Evolutionary conservation across 176 grass and related monocot genomes (phyloP).

Genomic region (Phoenix roebelenii): DNA sequence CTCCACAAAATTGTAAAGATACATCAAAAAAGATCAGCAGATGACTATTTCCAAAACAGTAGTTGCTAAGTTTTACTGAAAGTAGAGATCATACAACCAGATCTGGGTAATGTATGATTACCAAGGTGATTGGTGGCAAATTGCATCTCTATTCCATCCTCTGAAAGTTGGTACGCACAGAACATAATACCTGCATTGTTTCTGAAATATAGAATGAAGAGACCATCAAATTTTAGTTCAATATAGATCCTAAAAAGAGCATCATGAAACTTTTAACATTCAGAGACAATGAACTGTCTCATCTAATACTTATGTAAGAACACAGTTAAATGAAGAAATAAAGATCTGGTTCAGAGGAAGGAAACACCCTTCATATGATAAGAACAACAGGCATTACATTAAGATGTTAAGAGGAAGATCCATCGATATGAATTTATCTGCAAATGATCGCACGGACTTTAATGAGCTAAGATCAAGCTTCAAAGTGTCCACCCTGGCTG

Average conservation of each 20-base stretch:
- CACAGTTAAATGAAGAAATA: no score
- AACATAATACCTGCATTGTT: constrained; percentile 97
- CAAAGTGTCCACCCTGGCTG: constrained; percentile 46
- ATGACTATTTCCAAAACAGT: no score
- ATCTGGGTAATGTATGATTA: constrained; percentile 8
- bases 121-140: constrained; percentile 96
- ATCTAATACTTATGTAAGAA: no score
- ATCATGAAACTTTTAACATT: no score
- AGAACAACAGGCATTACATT: constrained; percentile 46
- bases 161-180: constrained; percentile 79
- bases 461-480: constrained; percentile 91
- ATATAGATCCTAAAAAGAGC: no score
- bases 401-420: constrained; percentile 86
- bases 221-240: no score
- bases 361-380: neutral
- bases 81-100: no score
- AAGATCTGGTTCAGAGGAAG: neutral
- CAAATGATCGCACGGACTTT: constrained; percentile 65
- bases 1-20: no score
- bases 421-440: constrained; percentile 58
- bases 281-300: no score
- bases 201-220: constrained; percentile 24
- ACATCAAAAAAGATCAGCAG: no score
- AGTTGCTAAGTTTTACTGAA: no score
- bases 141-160: constrained; percentile 82